Base-by-base conservation (phyloP, 1,139 yeast species). In the Saccharomycopsis crataegensis region DNA sequence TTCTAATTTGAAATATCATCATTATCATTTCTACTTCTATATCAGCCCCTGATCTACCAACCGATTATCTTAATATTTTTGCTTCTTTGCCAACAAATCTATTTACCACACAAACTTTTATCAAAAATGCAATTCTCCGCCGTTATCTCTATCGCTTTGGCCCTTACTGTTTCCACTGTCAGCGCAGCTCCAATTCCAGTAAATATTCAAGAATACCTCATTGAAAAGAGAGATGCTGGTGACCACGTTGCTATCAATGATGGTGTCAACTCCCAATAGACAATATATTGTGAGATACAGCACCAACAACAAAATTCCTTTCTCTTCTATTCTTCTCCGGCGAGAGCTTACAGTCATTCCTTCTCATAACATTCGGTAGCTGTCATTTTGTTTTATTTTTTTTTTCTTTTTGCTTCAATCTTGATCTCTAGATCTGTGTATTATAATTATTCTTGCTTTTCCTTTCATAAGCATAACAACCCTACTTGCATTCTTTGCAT, bases 121-220 rank as follows among this genome's bases (percentile, higher is more conserved):
- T 42, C 28, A 44, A n/a, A 11, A 44, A 51, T 51, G 51, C 52
- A 48, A 48, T 48, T 48, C 52, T 51, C 54, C 38, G 16, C 41
- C 32, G 38, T 34, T 43, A 14, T 47, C 43, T 17, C 45, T 42
- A 12, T 32, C 22, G 46, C 28, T 47, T 46, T 41, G 16, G 34
- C 47, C 34, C 22, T 37, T 12, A 36, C 43, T 33, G 38, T 32
- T 12, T 4, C 41, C 41, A 12, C 45, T 16, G 50, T 49, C 14
- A 11, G 28, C 17, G 54, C 54, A 32, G 55, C 55, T 49, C 55
- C 55, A 37, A 52, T 52, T 36, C 55, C 55, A 3, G 34, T 52
- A 16, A 49, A 49, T 32, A 31, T 52, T 32, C 55, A 52, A 49
- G 55, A 52, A 48, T 36, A 17, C 43, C 36, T 51, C 8, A 33